Percentiles rank a stretch among this genome's conserved stretches.
Evolutionary conservation across 495 filamentous ascomycete genomes (phyloP).

Genomic region (Podospora appendiculata): DNA sequence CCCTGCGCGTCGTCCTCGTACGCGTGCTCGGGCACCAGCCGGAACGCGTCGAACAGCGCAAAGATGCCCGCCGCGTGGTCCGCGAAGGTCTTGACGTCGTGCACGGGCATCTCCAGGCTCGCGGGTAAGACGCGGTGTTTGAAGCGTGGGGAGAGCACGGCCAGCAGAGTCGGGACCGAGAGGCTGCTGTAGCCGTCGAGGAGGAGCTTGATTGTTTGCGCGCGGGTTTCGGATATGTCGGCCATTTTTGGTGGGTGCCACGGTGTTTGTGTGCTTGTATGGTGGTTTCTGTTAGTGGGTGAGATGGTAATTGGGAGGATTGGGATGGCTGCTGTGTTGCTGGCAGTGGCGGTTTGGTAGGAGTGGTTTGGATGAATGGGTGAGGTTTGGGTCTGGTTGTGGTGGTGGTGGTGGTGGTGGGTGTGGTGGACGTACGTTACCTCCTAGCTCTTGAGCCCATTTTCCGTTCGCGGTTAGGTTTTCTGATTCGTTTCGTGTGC

Average conservation of each 20-base stretch:
- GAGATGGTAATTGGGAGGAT: neutral
- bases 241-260: neutral
- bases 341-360: neutral
- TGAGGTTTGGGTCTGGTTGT: too few relatives aligned
- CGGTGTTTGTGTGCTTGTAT: neutral
- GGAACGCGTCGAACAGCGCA: slow-evolving; percentile 29
- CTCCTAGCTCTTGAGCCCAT: too few relatives aligned
- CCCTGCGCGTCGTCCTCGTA: slow-evolving; percentile 24
- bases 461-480: too few relatives aligned
- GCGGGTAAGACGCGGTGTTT: slow-evolving; percentile 28
- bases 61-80: slow-evolving; percentile 28
- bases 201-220: slow-evolving; percentile 20
- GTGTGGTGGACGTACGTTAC: too few relatives aligned
- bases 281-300: neutral
- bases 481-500: too few relatives aligned
- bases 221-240: slow-evolving; percentile 3
- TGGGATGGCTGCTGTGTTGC: too few relatives aligned
- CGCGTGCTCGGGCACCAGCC: slow-evolving; percentile 26
- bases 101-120: slow-evolving; percentile 26
- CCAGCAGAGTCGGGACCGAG: slow-evolving; percentile 21
- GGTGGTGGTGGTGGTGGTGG: too few relatives aligned
- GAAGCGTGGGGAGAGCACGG: slow-evolving; percentile 23
- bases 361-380: neutral
- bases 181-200: slow-evolving; percentile 30
- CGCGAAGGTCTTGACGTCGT: slow-evolving; percentile 23